phyloP scores from a whole-genome alignment of 2,329 filamentous ascomycete genomes.

The Ilyonectria sp. region DNA sequence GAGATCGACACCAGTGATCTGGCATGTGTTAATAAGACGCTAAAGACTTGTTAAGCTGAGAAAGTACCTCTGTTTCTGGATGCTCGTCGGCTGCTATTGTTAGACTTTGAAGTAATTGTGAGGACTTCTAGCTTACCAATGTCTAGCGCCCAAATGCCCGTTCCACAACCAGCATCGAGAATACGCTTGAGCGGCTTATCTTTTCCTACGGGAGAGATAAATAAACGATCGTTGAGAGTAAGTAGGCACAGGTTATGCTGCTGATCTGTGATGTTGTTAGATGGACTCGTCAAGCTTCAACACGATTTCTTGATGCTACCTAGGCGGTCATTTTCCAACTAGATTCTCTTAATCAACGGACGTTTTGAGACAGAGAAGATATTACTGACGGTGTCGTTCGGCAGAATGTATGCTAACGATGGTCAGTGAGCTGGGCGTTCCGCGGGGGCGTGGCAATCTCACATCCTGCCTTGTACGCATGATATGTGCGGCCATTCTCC shows the following conservation, averaged over 20 bases:
- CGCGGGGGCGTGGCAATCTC: not conserved
- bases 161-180: slow-evolving; percentile 35
- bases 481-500: slow-evolving; percentile 36
- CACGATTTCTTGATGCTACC: slow-evolving; percentile 11
- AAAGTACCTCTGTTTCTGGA: slow-evolving; percentile 29
- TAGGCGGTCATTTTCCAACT: slow-evolving; percentile 34
- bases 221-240: slow-evolving; percentile 23
- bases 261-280: slow-evolving; percentile 20
- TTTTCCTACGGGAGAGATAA: slow-evolving; percentile 17
- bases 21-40: not conserved
- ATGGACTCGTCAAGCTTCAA: not conserved
- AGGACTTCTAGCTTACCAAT: slow-evolving; percentile 18
- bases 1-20: slow-evolving; percentile 36
- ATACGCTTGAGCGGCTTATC: slow-evolving; percentile 18
- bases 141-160: slow-evolving; percentile 36
- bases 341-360: not conserved
- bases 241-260: slow-evolving; percentile 34
- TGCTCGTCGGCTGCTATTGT: slow-evolving; percentile 31
- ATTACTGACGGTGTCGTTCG: slow-evolving; percentile 30
- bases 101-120: not conserved
- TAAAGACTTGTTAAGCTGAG: accelerated
- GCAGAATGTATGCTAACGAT: slow-evolving; percentile 25
- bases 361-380: not conserved
- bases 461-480: slow-evolving; percentile 35
- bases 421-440: not conserved